These are phyloP conservation scores for Nidularia sp. DNA, from an alignment of 768 basidiomycete species.

Conservation along the genomic window DNA sequence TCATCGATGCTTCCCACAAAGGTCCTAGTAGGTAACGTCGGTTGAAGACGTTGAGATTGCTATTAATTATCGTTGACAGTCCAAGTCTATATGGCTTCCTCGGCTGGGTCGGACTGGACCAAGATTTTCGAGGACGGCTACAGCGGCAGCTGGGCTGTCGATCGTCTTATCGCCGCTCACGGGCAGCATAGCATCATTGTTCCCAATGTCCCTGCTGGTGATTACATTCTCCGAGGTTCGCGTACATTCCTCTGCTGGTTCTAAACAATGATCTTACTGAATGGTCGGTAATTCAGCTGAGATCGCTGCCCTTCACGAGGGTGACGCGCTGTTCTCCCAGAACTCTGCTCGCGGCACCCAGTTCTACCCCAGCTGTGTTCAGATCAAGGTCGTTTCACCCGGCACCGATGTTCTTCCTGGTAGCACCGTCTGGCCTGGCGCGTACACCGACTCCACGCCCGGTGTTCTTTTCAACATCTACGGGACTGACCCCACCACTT, in stretches of 20 bases:
- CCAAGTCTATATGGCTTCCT: slow-evolving; percentile 25
- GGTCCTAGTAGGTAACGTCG: slow-evolving; percentile 19
- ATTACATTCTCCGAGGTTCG: slow-evolving; percentile 28
- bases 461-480: slow-evolving; percentile 30
- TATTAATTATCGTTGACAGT: slow-evolving; percentile 9
- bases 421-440: slow-evolving; percentile 20
- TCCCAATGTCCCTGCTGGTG: slow-evolving; percentile 26
- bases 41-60: not conserved
- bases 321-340: slow-evolving; percentile 19
- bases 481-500: slow-evolving; percentile 14
- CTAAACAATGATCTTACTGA: slow-evolving; percentile 25
- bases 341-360: slow-evolving; percentile 39
- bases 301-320: slow-evolving; percentile 28
- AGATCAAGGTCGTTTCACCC: slow-evolving; percentile 33
- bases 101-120: slow-evolving; percentile 25
- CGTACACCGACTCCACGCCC: slow-evolving; percentile 22
- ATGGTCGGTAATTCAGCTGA: slow-evolving; percentile 24
- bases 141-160: slow-evolving; percentile 23
- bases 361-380: slow-evolving; percentile 46
- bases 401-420: slow-evolving; percentile 19
- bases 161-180: slow-evolving; percentile 21
- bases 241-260: slow-evolving; percentile 25
- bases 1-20: slow-evolving; percentile 28
- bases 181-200: slow-evolving; percentile 28
- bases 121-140: slow-evolving; percentile 25